These are phyloP conservation scores for Puccinia triticina DNA, from an alignment of 1,284 basidiomycete species.

Conservation along the genomic window DNA sequence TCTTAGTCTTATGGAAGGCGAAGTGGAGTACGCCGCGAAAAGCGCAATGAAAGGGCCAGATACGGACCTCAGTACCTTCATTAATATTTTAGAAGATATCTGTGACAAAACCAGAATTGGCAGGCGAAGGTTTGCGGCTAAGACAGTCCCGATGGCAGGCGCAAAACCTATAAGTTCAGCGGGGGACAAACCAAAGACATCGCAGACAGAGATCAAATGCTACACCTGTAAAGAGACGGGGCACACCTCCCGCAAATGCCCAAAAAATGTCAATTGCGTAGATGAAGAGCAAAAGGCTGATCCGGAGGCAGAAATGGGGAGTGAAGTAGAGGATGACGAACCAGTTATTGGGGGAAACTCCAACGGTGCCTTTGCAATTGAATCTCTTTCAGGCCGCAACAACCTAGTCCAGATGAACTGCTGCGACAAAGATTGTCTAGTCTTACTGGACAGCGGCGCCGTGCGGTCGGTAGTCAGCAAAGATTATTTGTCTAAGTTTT, in stretches of 20 bases:
- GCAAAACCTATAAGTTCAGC: too few relatives aligned
- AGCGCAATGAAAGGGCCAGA: not conserved
- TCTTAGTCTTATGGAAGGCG: too few relatives aligned
- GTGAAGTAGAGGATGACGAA: not conserved
- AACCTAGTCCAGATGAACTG: not conserved
- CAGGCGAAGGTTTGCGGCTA: not conserved
- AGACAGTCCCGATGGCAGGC: too few relatives aligned
- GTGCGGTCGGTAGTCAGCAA: too few relatives aligned
- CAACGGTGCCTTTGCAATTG: not conserved
- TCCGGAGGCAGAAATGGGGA: not conserved
- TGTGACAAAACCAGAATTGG: not conserved
- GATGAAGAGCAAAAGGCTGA: not conserved
- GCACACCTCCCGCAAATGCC: too few relatives aligned
- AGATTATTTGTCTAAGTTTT: too few relatives aligned
- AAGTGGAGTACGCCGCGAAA: too few relatives aligned
- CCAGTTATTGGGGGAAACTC: not conserved
- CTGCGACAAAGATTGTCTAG: not conserved
- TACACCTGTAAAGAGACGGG: too few relatives aligned
- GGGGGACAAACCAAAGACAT: too few relatives aligned
- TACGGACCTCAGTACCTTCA: not conserved
- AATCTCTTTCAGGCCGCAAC: not conserved
- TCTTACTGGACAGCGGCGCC: too few relatives aligned
- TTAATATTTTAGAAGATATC: constrained; percentile 1
- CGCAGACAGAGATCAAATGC: too few relatives aligned
- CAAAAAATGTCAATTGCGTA: not conserved